A percentile compares a stretch with the other conserved stretches of the same genome.
These are phyloP conservation scores for Suillus paluster DNA, from an alignment of 768 basidiomycete genomes.

Conservation along the genomic window DNA sequence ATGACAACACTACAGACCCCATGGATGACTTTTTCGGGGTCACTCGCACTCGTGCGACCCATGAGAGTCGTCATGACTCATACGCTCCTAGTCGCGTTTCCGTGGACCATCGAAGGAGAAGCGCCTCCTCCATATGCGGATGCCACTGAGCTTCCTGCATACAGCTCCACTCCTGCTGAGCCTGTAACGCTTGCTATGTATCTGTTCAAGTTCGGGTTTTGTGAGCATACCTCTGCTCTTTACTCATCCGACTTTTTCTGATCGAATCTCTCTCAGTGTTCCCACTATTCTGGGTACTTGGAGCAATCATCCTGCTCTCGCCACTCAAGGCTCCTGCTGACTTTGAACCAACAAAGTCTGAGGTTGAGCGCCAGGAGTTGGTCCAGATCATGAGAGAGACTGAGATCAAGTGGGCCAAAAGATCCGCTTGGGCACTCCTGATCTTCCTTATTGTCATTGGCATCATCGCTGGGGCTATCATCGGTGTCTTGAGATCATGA, in stretches of 20 bases:
- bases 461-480: constrained; percentile 7
- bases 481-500: constrained; percentile 14
- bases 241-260: not conserved
- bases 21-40: constrained; percentile 37
- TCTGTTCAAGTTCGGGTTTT: constrained; percentile 54
- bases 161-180: constrained; percentile 36
- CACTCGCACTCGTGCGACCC: constrained; percentile 26
- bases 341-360: constrained; percentile 38
- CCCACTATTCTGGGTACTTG: constrained; percentile 53
- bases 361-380: constrained; percentile 37
- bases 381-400: constrained; percentile 36
- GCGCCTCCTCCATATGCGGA: constrained; percentile 34
- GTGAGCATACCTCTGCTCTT: constrained; percentile 34
- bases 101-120: constrained; percentile 20
- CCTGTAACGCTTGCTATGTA: constrained; percentile 50
- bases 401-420: constrained; percentile 48
- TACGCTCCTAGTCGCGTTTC: constrained; percentile 5
- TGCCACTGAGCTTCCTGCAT: constrained; percentile 36
- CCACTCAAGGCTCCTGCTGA: constrained; percentile 42
- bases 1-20: constrained; percentile 9
- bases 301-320: constrained; percentile 42
- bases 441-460: constrained; percentile 11
- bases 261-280: constrained; percentile 39
- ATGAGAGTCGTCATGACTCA: constrained; percentile 39
- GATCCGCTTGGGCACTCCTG: constrained; percentile 28